Percentiles rank a stretch among this genome's conserved stretches.
phyloP scores from a whole-genome alignment of 306 rosid genomes.

The Trifolium pratense region DNA sequence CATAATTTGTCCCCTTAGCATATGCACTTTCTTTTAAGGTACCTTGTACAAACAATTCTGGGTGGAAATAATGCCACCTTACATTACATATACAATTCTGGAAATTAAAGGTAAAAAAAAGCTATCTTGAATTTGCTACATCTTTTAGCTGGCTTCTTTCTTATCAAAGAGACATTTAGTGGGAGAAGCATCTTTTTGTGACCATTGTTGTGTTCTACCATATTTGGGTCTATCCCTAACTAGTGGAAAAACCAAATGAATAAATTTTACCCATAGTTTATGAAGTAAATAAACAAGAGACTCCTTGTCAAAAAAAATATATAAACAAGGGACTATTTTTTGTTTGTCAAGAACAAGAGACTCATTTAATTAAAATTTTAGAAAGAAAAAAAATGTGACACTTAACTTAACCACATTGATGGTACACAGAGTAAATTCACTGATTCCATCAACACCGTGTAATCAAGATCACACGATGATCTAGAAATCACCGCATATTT shows the following conservation, averaged over 20 bases:
- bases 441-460: no score
- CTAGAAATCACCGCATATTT: no score
- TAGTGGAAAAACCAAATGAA: conserved; percentile 2
- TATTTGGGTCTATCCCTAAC: conserved; percentile 1
- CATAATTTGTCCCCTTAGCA: not conserved
- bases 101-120: conserved; percentile 6
- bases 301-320: no score
- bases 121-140: not conserved
- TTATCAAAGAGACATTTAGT: conserved; percentile 6
- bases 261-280: not conserved
- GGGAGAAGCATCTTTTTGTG: conserved; percentile 40
- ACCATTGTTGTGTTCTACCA: conserved; percentile 5
- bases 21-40: conserved; percentile 24
- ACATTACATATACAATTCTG: not conserved
- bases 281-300: not conserved
- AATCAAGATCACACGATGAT: no score
- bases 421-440: no score
- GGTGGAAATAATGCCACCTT: conserved; percentile 33
- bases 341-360: not conserved
- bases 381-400: no score
- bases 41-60: conserved; percentile 4
- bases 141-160: conserved; percentile 31
- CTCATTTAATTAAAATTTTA: not conserved
- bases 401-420: no score
- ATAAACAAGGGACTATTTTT: no score